Conservation (phyloP, 2,329 filamentous ascomycete species). For the Sporothrix globosa region DNA sequence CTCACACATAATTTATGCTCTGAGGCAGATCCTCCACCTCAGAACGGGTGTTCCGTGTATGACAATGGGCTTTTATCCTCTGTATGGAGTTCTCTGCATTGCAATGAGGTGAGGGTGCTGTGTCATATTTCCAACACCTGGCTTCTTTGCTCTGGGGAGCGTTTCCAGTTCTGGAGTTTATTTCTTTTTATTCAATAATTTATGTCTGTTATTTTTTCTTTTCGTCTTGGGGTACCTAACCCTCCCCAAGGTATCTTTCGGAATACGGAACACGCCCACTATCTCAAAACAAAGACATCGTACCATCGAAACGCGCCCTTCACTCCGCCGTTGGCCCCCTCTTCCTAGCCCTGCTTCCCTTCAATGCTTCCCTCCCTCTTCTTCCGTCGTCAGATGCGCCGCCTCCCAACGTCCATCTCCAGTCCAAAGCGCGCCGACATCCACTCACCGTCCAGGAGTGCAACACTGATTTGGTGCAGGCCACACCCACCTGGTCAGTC, state of each 20-base stretch:
- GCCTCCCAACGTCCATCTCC: background rate
- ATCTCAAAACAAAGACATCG: conserved; percentile 17
- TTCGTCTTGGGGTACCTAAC: background rate
- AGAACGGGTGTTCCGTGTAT: background rate
- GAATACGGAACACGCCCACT: conserved; percentile 24
- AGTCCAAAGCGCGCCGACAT: background rate
- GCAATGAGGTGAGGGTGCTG: too few species aligned
- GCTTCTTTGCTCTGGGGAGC: background rate
- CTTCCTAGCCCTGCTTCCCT: background rate
- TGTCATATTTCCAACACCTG: background rate
- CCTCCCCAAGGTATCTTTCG: conserved; percentile 11
- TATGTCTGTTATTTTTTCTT: background rate
- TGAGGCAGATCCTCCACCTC: background rate
- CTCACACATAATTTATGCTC: conserved; percentile 21
- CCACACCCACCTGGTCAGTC: conserved; percentile 19
- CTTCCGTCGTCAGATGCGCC: conserved; percentile 21
- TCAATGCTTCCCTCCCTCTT: background rate
- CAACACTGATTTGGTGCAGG: conserved; percentile 9
- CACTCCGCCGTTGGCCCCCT: background rate
- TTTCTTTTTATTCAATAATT: background rate
- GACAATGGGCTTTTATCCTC: background rate
- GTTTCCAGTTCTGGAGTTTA: background rate
- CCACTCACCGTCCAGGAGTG: conserved; percentile 23
- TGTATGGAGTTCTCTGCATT: background rate
- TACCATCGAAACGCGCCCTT: background rate